Percentiles rank a stretch among this genome's conserved stretches.
Evolutionary conservation across 768 basidiomycete species (phyloP).

Genomic region (Tephrocybe sp.): DNA sequence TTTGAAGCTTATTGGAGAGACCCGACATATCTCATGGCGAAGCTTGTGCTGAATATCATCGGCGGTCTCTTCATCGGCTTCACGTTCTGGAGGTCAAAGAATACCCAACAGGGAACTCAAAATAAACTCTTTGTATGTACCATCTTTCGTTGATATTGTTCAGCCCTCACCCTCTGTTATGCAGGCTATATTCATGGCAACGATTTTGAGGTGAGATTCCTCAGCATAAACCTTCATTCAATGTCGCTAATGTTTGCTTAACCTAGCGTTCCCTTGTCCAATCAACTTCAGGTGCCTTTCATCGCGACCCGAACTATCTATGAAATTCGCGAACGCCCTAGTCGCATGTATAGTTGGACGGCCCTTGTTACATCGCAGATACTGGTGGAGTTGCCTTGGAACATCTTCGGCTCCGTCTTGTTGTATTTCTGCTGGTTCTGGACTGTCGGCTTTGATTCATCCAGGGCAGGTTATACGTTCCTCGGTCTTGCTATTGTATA

Average conservation of each 20-base stretch:
- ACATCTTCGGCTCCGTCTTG: conserved; percentile 54
- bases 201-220: conserved; percentile 35
- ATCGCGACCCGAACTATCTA: conserved; percentile 60
- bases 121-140: conserved; percentile 61
- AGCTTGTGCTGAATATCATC: conserved; percentile 52
- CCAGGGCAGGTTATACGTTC: conserved; percentile 60
- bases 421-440: conserved; percentile 72
- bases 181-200: conserved; percentile 57
- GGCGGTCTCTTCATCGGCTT: conserved; percentile 62
- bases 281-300: conserved; percentile 65
- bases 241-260: conserved; percentile 3
- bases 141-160: conserved; percentile 11
- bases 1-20: conserved; percentile 50
- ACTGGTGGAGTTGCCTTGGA: conserved; percentile 61
- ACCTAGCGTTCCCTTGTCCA: conserved; percentile 48
- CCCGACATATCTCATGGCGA: conserved; percentile 61
- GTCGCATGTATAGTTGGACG: conserved; percentile 66
- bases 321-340: conserved; percentile 67
- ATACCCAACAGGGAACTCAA: conserved; percentile 58
- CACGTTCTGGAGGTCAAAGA: conserved; percentile 58
- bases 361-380: conserved; percentile 56
- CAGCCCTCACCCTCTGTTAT: not conserved
- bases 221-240: not conserved
- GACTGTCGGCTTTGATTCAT: conserved; percentile 59
- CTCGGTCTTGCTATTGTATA: conserved; percentile 54